A percentile compares a stretch with the other conserved stretches of the same genome.
Conservation (phyloP, 805 yeast genomes). For the Candida railenensis region DNA sequence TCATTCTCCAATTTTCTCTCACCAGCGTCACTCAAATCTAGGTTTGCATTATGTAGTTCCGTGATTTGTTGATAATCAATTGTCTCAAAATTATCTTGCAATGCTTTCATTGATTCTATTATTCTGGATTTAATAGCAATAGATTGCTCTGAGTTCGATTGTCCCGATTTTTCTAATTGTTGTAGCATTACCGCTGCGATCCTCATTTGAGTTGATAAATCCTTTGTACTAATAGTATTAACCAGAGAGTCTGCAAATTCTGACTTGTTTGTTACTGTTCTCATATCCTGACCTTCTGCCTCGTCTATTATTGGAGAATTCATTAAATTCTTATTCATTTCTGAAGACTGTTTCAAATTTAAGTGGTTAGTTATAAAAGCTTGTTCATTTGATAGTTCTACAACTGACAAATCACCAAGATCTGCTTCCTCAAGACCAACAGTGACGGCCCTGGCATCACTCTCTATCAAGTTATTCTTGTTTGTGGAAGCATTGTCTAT, state of each 20-base stretch:
- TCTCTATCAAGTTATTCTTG: neutral
- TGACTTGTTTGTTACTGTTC: neutral
- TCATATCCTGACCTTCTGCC: slow-evolving; percentile 1
- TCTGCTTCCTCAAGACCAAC: slow-evolving; percentile 45
- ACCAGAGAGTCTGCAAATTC: neutral
- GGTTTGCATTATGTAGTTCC: slow-evolving; percentile 56
- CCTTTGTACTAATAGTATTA: slow-evolving; percentile 30
- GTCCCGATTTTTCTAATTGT: slow-evolving; percentile 79
- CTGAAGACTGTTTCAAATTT: slow-evolving; percentile 7
- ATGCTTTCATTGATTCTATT: slow-evolving; percentile 32
- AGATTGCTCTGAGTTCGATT: slow-evolving; percentile 42
- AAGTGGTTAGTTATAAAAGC: slow-evolving; percentile 20
- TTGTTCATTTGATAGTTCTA: slow-evolving; percentile 44
- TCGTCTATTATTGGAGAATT: slow-evolving; percentile 7
- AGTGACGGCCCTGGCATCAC: neutral
- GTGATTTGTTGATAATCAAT: slow-evolving; percentile 31
- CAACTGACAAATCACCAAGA: slow-evolving; percentile 71
- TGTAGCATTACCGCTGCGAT: slow-evolving; percentile 94
- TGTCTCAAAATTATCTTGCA: slow-evolving; percentile 42
- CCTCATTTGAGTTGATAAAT: slow-evolving; percentile 87
- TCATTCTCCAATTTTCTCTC: slow-evolving; percentile 92
- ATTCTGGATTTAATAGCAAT: slow-evolving; percentile 24
- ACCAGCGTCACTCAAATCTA: slow-evolving; percentile 58
- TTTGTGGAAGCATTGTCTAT: neutral
- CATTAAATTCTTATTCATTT: slow-evolving; percentile 5